Percentiles rank a stretch among this genome's conserved stretches.
Evolutionary conservation across 164 flowering plant genomes (phyloP).

Genomic region (Dillenia suffruticosa): DNA sequence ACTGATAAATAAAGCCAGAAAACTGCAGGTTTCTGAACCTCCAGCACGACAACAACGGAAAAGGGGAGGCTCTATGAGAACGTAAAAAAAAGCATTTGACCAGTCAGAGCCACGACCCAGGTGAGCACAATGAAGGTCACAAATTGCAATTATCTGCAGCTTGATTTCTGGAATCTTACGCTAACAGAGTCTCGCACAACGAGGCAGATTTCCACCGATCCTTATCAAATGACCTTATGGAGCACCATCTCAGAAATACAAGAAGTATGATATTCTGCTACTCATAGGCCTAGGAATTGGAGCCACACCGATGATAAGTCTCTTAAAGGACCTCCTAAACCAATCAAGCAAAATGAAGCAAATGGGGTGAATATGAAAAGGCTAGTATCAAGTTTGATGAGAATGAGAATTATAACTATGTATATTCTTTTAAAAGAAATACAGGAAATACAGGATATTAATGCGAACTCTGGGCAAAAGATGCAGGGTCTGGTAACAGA

Average conservation of each 20-base stretch:
- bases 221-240: slow-evolving; percentile 88
- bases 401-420: too few relatives aligned
- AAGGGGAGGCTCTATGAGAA: slow-evolving; percentile 47
- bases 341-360: slow-evolving; percentile 26
- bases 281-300: slow-evolving; percentile 95
- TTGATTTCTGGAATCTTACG: background rate
- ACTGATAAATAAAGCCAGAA: too few relatives aligned
- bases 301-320: slow-evolving; percentile 95
- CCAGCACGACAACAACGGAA: slow-evolving; percentile 22
- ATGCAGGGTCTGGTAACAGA: slow-evolving; percentile 24
- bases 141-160: background rate
- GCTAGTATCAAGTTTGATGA: background rate
- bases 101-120: slow-evolving; percentile 21
- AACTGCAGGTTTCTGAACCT: slow-evolving; percentile 58
- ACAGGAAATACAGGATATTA: too few relatives aligned
- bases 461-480: background rate
- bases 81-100: slow-evolving; percentile 49
- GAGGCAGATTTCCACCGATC: slow-evolving; percentile 60
- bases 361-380: slow-evolving; percentile 24
- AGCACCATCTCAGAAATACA: slow-evolving; percentile 89
- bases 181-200: slow-evolving; percentile 4
- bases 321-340: slow-evolving; percentile 76
- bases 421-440: too few relatives aligned
- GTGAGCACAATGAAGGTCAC: slow-evolving; percentile 24
- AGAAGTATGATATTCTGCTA: slow-evolving; percentile 72